These are phyloP conservation scores for Irpex sp. DNA, from an alignment of 1,284 basidiomycete species.

Conservation along the genomic window DNA sequence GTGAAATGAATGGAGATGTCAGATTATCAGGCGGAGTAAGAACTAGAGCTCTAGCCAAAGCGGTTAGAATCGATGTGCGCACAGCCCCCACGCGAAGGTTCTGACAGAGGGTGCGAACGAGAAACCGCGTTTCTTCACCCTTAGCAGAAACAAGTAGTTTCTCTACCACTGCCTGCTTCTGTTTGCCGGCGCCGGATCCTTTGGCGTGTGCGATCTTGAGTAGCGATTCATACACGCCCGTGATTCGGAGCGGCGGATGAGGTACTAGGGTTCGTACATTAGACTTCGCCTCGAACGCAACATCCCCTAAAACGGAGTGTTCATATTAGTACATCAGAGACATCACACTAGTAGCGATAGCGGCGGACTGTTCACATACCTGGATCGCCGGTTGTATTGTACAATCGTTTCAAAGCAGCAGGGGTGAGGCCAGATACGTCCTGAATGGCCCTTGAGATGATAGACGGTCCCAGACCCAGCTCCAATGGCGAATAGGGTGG, in stretches of 20 bases:
- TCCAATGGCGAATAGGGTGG: slow-evolving; percentile 77
- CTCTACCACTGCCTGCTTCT: slow-evolving; percentile 79
- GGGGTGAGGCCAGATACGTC: slow-evolving; percentile 78
- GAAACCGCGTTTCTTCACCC: slow-evolving; percentile 85
- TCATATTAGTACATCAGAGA: neutral
- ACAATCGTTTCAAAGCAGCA: slow-evolving; percentile 63
- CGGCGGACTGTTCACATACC: slow-evolving; percentile 19
- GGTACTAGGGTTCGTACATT: slow-evolving; percentile 75
- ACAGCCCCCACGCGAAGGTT: slow-evolving; percentile 90
- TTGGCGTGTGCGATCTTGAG: slow-evolving; percentile 64
- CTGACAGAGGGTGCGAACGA: slow-evolving; percentile 78
- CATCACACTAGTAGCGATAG: neutral
- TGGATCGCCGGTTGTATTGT: slow-evolving; percentile 67
- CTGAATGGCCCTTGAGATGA: slow-evolving; percentile 79
- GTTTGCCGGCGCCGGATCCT: slow-evolving; percentile 72
- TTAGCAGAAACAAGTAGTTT: slow-evolving; percentile 80
- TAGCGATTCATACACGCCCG: slow-evolving; percentile 63
- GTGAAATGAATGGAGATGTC: slow-evolving; percentile 17
- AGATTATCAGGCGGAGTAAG: slow-evolving; percentile 45
- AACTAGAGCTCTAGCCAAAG: slow-evolving; percentile 79
- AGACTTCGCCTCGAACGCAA: slow-evolving; percentile 81
- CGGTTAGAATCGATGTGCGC: slow-evolving; percentile 77
- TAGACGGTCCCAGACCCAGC: slow-evolving; percentile 73
- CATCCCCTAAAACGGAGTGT: slow-evolving; percentile 50
- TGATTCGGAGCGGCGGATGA: slow-evolving; percentile 65